Evolutionary conservation across 352 stramenopile genomes (phyloP).

Genomic region (Globisporangium irregulare): DNA sequence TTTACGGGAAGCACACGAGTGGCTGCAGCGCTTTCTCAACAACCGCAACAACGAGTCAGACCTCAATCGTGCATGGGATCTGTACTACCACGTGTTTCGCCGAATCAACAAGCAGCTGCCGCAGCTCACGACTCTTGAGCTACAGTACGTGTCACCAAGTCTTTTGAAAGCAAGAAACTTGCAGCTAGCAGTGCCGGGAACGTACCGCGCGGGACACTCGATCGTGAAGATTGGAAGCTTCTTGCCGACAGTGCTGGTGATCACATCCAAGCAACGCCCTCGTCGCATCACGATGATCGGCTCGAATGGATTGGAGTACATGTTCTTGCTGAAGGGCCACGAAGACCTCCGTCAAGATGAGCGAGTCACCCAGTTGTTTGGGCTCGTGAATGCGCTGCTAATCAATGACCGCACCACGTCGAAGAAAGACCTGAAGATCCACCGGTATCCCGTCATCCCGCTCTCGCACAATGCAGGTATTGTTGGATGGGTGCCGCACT

Average conservation of each 20-base stretch:
- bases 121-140: slow-evolving; percentile 93
- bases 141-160: slow-evolving; percentile 94
- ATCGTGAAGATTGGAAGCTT: slow-evolving; percentile 88
- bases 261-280: slow-evolving; percentile 97
- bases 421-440: slow-evolving; percentile 97
- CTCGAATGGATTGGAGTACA: slow-evolving; percentile 97
- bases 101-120: slow-evolving; percentile 88
- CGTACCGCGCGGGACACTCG: slow-evolving; percentile 64
- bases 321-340: slow-evolving; percentile 99
- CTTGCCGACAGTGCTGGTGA: slow-evolving; percentile 92
- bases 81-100: slow-evolving; percentile 98
- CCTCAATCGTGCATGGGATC: slow-evolving; percentile 96
- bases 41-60: slow-evolving; percentile 66
- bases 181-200: slow-evolving; percentile 95
- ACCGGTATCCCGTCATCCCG: slow-evolving; percentile 97
- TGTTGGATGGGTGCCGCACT: slow-evolving; percentile 97
- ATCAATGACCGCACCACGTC: slow-evolving; percentile 95
- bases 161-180: slow-evolving; percentile 91
- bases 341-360: slow-evolving; percentile 99
- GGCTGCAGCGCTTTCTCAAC: slow-evolving; percentile 64
- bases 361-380: slow-evolving; percentile 99
- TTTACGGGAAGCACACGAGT: slow-evolving; percentile 81
- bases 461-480: slow-evolving; percentile 98
- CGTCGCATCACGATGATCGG: slow-evolving; percentile 94
- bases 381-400: slow-evolving; percentile 98